phyloP scores from a whole-genome alignment of 768 basidiomycete species.

The Leccinum boreale region DNA sequence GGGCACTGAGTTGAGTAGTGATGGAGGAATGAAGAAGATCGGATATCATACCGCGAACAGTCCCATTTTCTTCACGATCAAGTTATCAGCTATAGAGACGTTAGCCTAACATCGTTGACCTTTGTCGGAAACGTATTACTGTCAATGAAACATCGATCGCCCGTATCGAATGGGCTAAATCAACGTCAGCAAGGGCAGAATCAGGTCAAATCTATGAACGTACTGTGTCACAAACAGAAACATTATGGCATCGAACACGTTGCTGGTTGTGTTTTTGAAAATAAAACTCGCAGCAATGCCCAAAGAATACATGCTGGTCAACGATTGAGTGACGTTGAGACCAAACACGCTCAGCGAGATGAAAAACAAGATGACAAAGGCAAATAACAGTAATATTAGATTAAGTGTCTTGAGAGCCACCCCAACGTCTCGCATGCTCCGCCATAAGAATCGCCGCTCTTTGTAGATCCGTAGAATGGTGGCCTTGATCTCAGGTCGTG shows the following conservation, averaged over 20 bases:
- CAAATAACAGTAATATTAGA: slow-evolving; percentile 59
- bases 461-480: slow-evolving; percentile 69
- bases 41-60: slow-evolving; percentile 59
- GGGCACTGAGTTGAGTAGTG: not conserved
- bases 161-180: slow-evolving; percentile 71
- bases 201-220: slow-evolving; percentile 28
- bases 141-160: slow-evolving; percentile 78
- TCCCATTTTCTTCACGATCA: slow-evolving; percentile 78
- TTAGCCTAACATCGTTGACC: slow-evolving; percentile 4
- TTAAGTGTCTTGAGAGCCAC: slow-evolving; percentile 65
- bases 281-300: slow-evolving; percentile 75
- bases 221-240: slow-evolving; percentile 83
- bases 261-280: slow-evolving; percentile 72
- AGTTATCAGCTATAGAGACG: slow-evolving; percentile 51
- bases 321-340: slow-evolving; percentile 57
- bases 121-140: slow-evolving; percentile 31
- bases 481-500: slow-evolving; percentile 71
- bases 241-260: slow-evolving; percentile 76
- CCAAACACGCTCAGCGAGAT: slow-evolving; percentile 72
- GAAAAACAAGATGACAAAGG: slow-evolving; percentile 64
- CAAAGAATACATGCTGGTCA: slow-evolving; percentile 72
- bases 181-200: slow-evolving; percentile 2
- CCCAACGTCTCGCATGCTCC: slow-evolving; percentile 74
- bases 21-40: not conserved
- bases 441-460: slow-evolving; percentile 71